Percentiles rank a stretch among this genome's conserved stretches.
These are phyloP conservation scores for Pyrus hybrid DNA, from an alignment of 331 rosid species.

Conservation along the genomic window DNA sequence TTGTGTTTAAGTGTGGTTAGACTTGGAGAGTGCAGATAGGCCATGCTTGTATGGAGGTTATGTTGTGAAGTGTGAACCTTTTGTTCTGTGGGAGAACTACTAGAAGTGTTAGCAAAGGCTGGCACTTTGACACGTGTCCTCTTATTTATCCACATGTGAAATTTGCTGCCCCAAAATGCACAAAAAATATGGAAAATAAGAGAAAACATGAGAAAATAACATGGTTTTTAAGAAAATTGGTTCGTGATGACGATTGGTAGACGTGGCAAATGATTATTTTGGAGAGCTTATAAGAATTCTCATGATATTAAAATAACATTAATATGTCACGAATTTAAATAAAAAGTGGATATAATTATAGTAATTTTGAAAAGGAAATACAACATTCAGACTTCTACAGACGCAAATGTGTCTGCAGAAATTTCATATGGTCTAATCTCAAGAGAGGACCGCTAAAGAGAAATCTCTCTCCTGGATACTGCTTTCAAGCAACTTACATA, in stretches of 20 bases:
- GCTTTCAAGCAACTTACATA: neutral
- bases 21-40: constrained; percentile 43
- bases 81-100: neutral
- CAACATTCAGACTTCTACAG: neutral
- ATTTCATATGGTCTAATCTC: neutral
- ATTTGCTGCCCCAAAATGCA: neutral
- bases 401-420: neutral
- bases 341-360: neutral
- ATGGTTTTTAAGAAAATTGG: no score
- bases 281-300: no score
- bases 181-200: no score
- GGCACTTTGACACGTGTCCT: constrained; percentile 24
- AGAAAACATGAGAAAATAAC: no score
- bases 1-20: constrained; percentile 38
- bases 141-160: constrained; percentile 31
- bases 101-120: constrained; percentile 28
- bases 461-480: neutral
- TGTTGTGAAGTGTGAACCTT: neutral
- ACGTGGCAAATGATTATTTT: no score
- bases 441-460: neutral
- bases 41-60: constrained; percentile 32
- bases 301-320: no score
- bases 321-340: neutral
- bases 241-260: no score
- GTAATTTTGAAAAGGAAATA: neutral